These are phyloP conservation scores for Xanthoconium separans DNA, from an alignment of 1,284 basidiomycete species.

Conservation along the genomic window DNA sequence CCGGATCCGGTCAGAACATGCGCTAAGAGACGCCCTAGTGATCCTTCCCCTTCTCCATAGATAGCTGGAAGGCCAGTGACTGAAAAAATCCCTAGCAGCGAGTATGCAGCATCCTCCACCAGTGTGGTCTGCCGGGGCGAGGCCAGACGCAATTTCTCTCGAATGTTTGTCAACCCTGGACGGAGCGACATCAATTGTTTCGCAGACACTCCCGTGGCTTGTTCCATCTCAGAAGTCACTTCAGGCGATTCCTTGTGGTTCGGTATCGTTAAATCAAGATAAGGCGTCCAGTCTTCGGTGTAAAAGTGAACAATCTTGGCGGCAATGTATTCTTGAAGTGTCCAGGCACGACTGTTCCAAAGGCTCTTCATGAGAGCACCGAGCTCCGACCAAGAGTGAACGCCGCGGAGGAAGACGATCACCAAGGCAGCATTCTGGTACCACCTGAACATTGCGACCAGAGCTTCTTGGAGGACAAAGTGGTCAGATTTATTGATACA, in stretches of 20 bases:
- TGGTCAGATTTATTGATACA: neutral
- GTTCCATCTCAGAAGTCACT: neutral
- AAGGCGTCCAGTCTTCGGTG: neutral
- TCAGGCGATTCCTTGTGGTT: neutral
- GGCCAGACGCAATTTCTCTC: neutral
- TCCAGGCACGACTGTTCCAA: constrained; percentile 1
- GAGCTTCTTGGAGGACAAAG: neutral
- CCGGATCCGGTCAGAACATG: neutral
- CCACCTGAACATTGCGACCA: neutral
- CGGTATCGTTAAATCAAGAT: neutral
- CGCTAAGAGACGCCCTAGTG: neutral
- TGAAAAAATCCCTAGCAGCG: neutral
- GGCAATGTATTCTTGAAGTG: neutral
- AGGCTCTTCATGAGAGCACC: neutral
- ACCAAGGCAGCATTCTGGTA: neutral
- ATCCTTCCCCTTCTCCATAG: neutral
- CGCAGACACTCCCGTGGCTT: neutral
- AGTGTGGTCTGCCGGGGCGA: neutral
- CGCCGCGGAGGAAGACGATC: neutral
- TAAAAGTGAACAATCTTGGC: neutral
- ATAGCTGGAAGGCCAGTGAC: neutral
- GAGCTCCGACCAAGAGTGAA: neutral
- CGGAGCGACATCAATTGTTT: neutral
- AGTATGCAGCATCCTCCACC: neutral
- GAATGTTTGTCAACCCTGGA: neutral